Evolutionary conservation across 768 basidiomycete genomes (phyloP).

Genomic region (Tremella yokohamensis): DNA sequence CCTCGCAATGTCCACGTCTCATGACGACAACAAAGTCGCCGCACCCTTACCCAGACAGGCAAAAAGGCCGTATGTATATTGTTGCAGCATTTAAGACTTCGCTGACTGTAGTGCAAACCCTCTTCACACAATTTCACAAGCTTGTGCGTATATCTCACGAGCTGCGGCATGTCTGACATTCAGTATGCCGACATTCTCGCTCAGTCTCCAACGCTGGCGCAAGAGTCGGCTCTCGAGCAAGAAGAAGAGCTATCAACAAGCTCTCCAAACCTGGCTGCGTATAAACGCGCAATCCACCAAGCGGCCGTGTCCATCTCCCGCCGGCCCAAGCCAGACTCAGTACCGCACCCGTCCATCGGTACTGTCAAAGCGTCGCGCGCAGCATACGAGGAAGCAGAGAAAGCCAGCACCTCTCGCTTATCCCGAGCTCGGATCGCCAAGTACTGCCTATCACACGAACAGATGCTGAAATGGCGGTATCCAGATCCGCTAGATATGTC

Average conservation of each 20-base stretch:
- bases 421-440: constrained; percentile 55
- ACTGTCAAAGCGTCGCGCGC: constrained; percentile 47
- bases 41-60: constrained; percentile 44
- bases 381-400: constrained; percentile 27
- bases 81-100: not conserved
- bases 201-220: constrained; percentile 33
- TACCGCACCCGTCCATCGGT: constrained; percentile 45
- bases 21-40: constrained; percentile 13
- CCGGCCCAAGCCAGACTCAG: constrained; percentile 27
- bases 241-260: constrained; percentile 39
- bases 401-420: constrained; percentile 38
- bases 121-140: constrained; percentile 44
- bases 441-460: constrained; percentile 60
- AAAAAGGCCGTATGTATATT: constrained; percentile 45
- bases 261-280: constrained; percentile 34
- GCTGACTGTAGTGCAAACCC: constrained; percentile 32
- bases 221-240: constrained; percentile 33
- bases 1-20: not conserved
- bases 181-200: constrained; percentile 35
- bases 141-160: constrained; percentile 24
- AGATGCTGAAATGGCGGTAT: constrained; percentile 68
- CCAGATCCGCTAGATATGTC: constrained; percentile 63
- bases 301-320: constrained; percentile 41
- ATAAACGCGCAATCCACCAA: constrained; percentile 46
- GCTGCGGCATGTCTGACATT: not conserved